phyloP scores from a whole-genome alignment of 2,329 filamentous ascomycete species.

The Colletotrichum agaves region DNA sequence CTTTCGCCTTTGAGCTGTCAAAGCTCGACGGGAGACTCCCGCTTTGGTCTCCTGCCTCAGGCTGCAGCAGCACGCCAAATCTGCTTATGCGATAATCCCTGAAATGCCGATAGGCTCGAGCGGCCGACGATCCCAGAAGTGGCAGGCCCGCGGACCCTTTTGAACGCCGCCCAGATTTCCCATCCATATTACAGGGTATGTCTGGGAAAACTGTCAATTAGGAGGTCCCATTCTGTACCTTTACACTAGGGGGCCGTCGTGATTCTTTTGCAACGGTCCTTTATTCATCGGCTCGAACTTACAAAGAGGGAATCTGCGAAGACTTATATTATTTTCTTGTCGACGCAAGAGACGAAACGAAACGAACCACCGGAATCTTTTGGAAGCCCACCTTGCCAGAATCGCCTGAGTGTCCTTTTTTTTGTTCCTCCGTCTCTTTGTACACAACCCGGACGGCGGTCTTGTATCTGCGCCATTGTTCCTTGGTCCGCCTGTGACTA shows the following conservation, averaged over 20 bases:
- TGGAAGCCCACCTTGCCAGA: background rate
- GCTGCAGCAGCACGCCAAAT: background rate
- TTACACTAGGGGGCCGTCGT: slow-evolving; percentile 28
- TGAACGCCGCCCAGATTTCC: slow-evolving; percentile 21
- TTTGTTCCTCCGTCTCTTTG: slow-evolving; percentile 10
- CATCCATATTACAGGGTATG: slow-evolving; percentile 32
- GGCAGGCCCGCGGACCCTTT: slow-evolving; percentile 27
- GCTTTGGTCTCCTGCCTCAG: slow-evolving; percentile 13
- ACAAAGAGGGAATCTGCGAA: slow-evolving; percentile 13
- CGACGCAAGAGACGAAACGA: slow-evolving; percentile 18
- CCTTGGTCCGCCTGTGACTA: background rate
- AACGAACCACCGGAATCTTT: slow-evolving; percentile 3
- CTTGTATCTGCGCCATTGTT: slow-evolving; percentile 13
- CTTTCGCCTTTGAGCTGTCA: background rate
- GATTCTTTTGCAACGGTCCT: slow-evolving; percentile 34
- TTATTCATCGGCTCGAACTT: slow-evolving; percentile 20
- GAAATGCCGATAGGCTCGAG: slow-evolving; percentile 29
- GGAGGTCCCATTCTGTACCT: slow-evolving; percentile 26
- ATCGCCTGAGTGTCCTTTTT: background rate
- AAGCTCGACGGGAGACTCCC: background rate
- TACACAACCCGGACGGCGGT: slow-evolving; percentile 16
- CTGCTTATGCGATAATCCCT: slow-evolving; percentile 33
- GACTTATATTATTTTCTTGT: background rate
- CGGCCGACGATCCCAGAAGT: slow-evolving; percentile 32
- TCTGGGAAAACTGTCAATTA: slow-evolving; percentile 37